Evolutionary conservation across 169 alveolate species (phyloP).

Genomic region (Hepatocystis sp.): DNA sequence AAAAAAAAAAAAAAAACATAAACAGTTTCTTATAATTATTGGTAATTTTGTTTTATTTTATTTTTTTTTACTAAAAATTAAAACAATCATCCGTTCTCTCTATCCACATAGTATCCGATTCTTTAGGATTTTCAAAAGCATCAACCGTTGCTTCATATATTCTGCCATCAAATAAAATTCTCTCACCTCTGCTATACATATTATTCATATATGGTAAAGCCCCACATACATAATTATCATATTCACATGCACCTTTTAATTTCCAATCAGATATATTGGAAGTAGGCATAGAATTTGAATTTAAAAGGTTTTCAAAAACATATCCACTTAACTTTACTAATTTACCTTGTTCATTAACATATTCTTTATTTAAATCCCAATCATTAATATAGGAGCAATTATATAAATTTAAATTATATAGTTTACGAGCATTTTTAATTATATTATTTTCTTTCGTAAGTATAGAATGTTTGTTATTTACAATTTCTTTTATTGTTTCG

Average conservation of each 20-base stretch:
- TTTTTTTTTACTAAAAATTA: no score
- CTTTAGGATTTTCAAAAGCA: slow-evolving; percentile 35
- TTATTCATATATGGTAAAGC: slow-evolving; percentile 66
- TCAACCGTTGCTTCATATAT: slow-evolving; percentile 66
- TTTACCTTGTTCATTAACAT: slow-evolving; percentile 61
- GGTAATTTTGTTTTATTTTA: no score
- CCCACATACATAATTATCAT: slow-evolving; percentile 73
- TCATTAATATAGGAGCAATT: slow-evolving; percentile 66
- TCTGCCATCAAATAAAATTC: slow-evolving; percentile 63
- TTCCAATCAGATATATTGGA: slow-evolving; percentile 73
- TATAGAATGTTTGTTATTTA: slow-evolving; percentile 10
- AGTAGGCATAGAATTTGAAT: slow-evolving; percentile 73
- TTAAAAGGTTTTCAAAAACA: slow-evolving; percentile 59
- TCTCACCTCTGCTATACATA: slow-evolving; percentile 58
- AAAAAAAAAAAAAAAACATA: no score
- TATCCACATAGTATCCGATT: slow-evolving; percentile 49
- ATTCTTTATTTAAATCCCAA: slow-evolving; percentile 71
- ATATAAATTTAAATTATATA: slow-evolving; percentile 45
- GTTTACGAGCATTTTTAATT: slow-evolving; percentile 62
- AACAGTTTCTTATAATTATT: no score
- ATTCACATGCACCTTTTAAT: slow-evolving; percentile 58
- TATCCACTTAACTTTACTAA: slow-evolving; percentile 71
- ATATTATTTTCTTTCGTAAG: slow-evolving; percentile 31
- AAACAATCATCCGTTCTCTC: slow-evolving; percentile 72
- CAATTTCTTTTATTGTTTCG: slow-evolving; percentile 4